phyloP scores from a whole-genome alignment of 805 yeast genomes.

The Candida vaughaniae region DNA sequence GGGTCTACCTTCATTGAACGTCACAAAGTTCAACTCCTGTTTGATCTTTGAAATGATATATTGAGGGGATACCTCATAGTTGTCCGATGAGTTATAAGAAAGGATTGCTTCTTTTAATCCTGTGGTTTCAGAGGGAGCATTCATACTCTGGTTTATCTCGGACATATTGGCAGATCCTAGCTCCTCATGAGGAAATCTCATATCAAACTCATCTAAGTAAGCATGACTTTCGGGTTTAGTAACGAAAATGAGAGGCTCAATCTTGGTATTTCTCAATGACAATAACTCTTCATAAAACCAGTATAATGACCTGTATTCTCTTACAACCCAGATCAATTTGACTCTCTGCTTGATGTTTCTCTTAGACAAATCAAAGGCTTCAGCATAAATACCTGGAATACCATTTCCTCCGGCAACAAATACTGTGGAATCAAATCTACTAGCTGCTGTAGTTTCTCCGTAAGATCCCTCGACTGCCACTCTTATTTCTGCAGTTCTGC shows the following conservation, averaged over 20 bases:
- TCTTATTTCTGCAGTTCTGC: conserved; percentile 19
- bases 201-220: conserved; percentile 32
- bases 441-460: conserved; percentile 35
- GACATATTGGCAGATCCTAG: background rate
- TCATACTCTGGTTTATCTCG: conserved; percentile 14
- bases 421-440: conserved; percentile 25
- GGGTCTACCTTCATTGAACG: conserved; percentile 50
- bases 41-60: conserved; percentile 14
- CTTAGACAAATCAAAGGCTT: conserved; percentile 21
- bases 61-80: background rate
- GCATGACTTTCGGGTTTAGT: conserved; percentile 22
- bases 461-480: conserved; percentile 41
- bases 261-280: conserved; percentile 21
- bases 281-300: conserved; percentile 50
- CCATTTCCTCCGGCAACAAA: conserved; percentile 44
- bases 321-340: conserved; percentile 62
- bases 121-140: conserved; percentile 25
- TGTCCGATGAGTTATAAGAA: conserved; percentile 4
- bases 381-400: conserved; percentile 41
- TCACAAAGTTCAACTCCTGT: conserved; percentile 28
- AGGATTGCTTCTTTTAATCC: background rate
- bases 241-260: conserved; percentile 27
- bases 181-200: conserved; percentile 9
- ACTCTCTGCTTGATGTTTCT: conserved; percentile 15
- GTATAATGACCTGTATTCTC: conserved; percentile 48